Base-by-base conservation (phyloP, 2,329 filamentous ascomycete species). In the Monosporascus sp. region DNA sequence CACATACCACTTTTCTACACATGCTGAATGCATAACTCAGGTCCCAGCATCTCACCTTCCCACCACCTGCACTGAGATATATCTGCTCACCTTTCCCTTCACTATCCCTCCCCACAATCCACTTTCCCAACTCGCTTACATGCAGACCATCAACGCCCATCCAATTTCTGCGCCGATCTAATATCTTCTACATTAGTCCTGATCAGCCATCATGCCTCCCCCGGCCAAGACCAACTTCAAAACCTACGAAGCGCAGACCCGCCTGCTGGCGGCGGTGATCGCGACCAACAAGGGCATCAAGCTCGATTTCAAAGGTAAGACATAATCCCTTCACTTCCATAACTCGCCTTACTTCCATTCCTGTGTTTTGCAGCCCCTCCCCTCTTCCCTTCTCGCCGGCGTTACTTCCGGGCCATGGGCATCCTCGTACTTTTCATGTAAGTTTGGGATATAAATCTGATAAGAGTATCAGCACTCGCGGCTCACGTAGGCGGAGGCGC, bases 251-350 rank as follows among this genome's bases (percentile, higher is more conserved):
- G 74, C 79, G 0, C 81, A 83, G 59, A 76, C 78, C 20, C 82
- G 84, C 46, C 77, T 87, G 37, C 72, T 86, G 3, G 78, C 82
- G 1, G 83, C 84, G 5, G 78, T 86, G 24, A 70, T 87, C 0
- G 84, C 83, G 0, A 80, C 82, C 3, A 76, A 81, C 51, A 78
- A 78, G 0, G 71, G 72, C 0, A 62, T 80, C 0, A 82, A 78
- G 56, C 77, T 85, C 51, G 82, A 86, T 65, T 85, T 81, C 66
- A 81, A 79, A 62, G 82, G 84, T 87, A 76, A 72, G 80, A 5
- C 22, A 41, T 19, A 7, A 19, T 48, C 43, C 26, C 20, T 40
- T 27, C 41, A 22, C 2, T 17, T 49, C 40, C n/a, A 27, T 19
- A 6, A 20, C 38, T 17, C 52, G 41, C 26, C 40, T 34, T 37